Conservation (phyloP, 805 yeast genomes). For the Saccharomycopsis sp. region DNA sequence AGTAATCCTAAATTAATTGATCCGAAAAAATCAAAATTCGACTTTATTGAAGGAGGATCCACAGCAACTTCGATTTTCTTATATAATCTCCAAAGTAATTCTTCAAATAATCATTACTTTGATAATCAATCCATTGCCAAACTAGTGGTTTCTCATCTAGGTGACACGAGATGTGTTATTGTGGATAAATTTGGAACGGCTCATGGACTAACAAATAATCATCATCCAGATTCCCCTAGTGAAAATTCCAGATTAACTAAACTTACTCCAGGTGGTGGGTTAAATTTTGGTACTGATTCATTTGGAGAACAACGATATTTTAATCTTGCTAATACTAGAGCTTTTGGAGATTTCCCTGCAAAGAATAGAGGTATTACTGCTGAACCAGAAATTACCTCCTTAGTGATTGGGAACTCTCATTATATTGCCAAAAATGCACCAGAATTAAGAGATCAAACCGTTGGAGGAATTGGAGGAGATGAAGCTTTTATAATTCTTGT, state of each 20-base stretch:
- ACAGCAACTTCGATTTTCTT: slow-evolving; percentile 61
- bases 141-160: slow-evolving; percentile 78
- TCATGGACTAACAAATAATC: slow-evolving; percentile 65
- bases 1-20: slow-evolving; percentile 19
- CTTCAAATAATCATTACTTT: slow-evolving; percentile 28
- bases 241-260: slow-evolving; percentile 66
- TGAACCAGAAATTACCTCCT: slow-evolving; percentile 79
- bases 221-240: slow-evolving; percentile 76
- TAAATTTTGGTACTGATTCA: slow-evolving; percentile 39
- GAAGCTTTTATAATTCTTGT: slow-evolving; percentile 78
- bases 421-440: slow-evolving; percentile 25
- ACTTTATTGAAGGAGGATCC: slow-evolving; percentile 41
- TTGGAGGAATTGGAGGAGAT: slow-evolving; percentile 55
- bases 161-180: slow-evolving; percentile 83
- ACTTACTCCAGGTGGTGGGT: slow-evolving; percentile 50
- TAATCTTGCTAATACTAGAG: slow-evolving; percentile 80
- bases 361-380: slow-evolving; percentile 81
- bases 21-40: slow-evolving; percentile 19
- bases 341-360: slow-evolving; percentile 82
- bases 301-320: slow-evolving; percentile 84
- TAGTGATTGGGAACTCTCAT: slow-evolving; percentile 50
- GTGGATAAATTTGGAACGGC: slow-evolving; percentile 77
- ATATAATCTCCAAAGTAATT: slow-evolving; percentile 31
- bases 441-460: slow-evolving; percentile 19
- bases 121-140: slow-evolving; percentile 56